These are phyloP conservation scores for Glycine tomentella DNA, from an alignment of 306 rosid species.

Conservation along the genomic window DNA sequence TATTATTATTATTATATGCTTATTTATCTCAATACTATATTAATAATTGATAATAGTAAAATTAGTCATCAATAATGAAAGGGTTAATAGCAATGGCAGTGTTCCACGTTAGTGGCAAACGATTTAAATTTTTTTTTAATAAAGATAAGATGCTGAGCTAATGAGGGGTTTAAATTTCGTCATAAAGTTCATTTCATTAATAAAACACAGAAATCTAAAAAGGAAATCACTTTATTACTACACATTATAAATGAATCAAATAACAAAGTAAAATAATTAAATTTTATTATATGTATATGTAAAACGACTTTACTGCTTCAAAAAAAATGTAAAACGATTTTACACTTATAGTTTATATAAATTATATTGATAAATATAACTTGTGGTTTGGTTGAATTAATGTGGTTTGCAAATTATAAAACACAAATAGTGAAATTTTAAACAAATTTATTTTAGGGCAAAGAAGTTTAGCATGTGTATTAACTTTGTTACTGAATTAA, in stretches of 20 bases:
- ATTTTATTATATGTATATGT: background rate
- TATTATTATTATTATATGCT: background rate
- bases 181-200: background rate
- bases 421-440: too few relatives aligned
- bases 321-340: background rate
- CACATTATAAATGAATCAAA: too few relatives aligned
- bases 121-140: background rate
- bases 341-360: background rate
- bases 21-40: background rate
- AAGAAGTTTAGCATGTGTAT: too few relatives aligned
- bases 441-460: too few relatives aligned
- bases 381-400: too few relatives aligned
- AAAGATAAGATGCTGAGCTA: background rate
- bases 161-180: background rate
- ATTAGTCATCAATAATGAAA: background rate
- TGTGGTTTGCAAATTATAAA: too few relatives aligned
- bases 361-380: too few relatives aligned
- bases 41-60: background rate
- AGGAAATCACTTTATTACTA: too few relatives aligned
- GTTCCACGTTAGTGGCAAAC: background rate
- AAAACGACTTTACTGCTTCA: background rate
- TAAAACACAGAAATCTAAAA: too few relatives aligned
- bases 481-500: too few relatives aligned
- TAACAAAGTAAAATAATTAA: too few relatives aligned
- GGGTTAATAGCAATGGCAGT: background rate